Evolutionary conservation across 805 yeast genomes (phyloP).

Genomic region (Cyberlindnera meyerae): DNA sequence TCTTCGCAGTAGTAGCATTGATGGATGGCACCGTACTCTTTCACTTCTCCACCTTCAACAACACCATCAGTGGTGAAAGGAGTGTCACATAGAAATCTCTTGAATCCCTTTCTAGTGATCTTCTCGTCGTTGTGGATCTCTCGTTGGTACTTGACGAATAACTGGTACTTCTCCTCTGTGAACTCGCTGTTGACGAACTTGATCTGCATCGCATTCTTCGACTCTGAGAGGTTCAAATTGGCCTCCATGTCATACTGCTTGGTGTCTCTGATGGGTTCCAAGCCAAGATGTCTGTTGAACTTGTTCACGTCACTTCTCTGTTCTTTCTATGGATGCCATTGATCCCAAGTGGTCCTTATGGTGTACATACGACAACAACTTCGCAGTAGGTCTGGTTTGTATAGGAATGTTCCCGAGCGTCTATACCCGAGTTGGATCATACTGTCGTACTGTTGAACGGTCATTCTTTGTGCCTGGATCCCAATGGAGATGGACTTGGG

Average conservation of each 20-base stretch:
- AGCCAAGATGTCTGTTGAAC: slow-evolving; percentile 33
- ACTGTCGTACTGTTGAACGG: slow-evolving; percentile 52
- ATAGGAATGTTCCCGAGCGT: slow-evolving; percentile 68
- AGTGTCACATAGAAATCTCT: slow-evolving; percentile 60
- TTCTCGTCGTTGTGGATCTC: slow-evolving; percentile 61
- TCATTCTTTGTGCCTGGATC: slow-evolving; percentile 40
- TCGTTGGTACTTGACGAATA: slow-evolving; percentile 69
- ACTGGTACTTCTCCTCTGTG: slow-evolving; percentile 52
- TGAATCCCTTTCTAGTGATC: slow-evolving; percentile 44
- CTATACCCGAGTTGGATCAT: slow-evolving; percentile 72
- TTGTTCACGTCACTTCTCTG: slow-evolving; percentile 61
- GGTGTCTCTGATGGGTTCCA: slow-evolving; percentile 7
- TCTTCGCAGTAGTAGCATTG: slow-evolving; percentile 69
- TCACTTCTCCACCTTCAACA: slow-evolving; percentile 12
- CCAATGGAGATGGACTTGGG: slow-evolving; percentile 28
- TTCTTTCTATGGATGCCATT: slow-evolving; percentile 54
- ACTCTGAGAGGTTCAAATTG: slow-evolving; percentile 29
- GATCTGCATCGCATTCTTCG: slow-evolving; percentile 30
- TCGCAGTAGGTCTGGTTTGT: slow-evolving; percentile 61
- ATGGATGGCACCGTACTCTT: slow-evolving; percentile 59
- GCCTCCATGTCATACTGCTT: slow-evolving; percentile 27
- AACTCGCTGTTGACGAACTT: slow-evolving; percentile 47
- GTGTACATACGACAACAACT: slow-evolving; percentile 80
- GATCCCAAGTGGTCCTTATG: slow-evolving; percentile 52
- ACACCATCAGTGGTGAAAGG: slow-evolving; percentile 43